Percentiles rank a stretch among this genome's conserved stretches.
These are phyloP conservation scores for Gynostemma pentaphyllum DNA, from an alignment of 306 rosid species.

Conservation along the genomic window DNA sequence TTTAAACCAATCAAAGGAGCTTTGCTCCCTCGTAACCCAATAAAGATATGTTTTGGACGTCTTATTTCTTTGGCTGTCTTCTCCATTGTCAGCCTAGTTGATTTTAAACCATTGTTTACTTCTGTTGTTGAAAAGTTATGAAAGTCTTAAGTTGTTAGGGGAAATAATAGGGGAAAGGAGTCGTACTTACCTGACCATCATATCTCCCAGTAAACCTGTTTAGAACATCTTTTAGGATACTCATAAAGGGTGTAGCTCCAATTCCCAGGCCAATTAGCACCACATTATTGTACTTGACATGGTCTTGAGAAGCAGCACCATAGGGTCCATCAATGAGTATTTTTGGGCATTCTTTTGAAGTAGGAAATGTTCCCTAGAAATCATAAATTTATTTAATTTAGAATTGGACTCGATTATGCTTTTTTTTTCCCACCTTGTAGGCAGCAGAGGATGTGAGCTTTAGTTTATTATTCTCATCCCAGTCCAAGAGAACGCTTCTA, in stretches of 20 bases:
- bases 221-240: constrained; percentile 73
- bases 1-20: constrained; percentile 89
- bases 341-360: constrained; percentile 40
- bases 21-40: constrained; percentile 85
- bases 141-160: constrained; percentile 6
- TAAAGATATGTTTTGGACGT: constrained; percentile 64
- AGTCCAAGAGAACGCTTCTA: not conserved
- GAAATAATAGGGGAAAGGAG: not conserved
- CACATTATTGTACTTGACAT: constrained; percentile 57
- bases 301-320: constrained; percentile 85
- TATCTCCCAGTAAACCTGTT: constrained; percentile 5
- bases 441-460: not conserved
- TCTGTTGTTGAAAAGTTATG: constrained; percentile 24
- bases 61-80: constrained; percentile 31
- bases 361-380: constrained; percentile 37
- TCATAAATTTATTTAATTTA: not conserved
- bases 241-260: constrained; percentile 85
- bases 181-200: constrained; percentile 13
- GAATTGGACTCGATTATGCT: not conserved
- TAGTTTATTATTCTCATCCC: not conserved
- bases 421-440: not conserved
- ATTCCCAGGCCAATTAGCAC: constrained; percentile 82
- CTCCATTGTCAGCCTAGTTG: constrained; percentile 36
- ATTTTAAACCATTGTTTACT: constrained; percentile 3
- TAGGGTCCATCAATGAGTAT: constrained; percentile 81